phyloP scores from a whole-genome alignment of 225 moss, liverwort and hornwort species.

The Sphagnum contortum region DNA sequence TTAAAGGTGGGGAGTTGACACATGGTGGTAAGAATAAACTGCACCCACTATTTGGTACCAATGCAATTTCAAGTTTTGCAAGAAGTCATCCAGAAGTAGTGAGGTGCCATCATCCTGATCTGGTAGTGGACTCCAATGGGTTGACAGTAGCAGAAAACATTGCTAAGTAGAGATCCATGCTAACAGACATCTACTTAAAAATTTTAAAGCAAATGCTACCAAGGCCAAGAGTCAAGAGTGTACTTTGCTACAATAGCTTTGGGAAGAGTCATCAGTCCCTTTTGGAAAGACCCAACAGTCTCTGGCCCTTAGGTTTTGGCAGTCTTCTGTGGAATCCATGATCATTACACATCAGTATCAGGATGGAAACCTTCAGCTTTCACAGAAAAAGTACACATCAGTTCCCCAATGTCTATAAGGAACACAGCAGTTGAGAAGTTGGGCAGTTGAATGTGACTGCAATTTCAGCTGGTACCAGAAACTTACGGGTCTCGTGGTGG shows the following conservation, averaged over 20 bases:
- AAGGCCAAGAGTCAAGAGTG: conserved; percentile 4
- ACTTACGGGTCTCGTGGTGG: conserved; percentile 89
- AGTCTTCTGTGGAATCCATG: conserved; percentile 64
- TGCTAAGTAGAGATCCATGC: too few species aligned
- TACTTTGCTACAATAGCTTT: conserved; percentile 88
- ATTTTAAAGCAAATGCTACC: too few species aligned
- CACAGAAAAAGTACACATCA: too few species aligned
- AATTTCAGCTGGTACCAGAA: too few species aligned
- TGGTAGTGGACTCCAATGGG: too few species aligned
- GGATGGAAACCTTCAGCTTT: too few species aligned
- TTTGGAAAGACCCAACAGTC: conserved; percentile 89
- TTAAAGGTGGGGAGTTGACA: conserved; percentile 18
- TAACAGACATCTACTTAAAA: too few species aligned
- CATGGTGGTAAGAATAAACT: conserved; percentile 33
- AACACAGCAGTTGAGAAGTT: too few species aligned
- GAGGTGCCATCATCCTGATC: conserved; percentile 27
- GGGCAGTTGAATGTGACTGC: too few species aligned
- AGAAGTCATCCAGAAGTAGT: conserved; percentile 34
- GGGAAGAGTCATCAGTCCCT: conserved; percentile 81
- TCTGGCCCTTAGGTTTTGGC: conserved; percentile 94
- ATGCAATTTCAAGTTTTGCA: conserved; percentile 29
- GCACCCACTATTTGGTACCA: conserved; percentile 27
- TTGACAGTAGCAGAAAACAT: too few species aligned
- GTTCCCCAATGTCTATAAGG: too few species aligned
- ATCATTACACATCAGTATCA: too few species aligned